Evolutionary conservation across 2,329 filamentous ascomycete genomes (phyloP), one percentile per base, ranked within the genome.

Genomic region (Venturia aucupariae): DNA sequence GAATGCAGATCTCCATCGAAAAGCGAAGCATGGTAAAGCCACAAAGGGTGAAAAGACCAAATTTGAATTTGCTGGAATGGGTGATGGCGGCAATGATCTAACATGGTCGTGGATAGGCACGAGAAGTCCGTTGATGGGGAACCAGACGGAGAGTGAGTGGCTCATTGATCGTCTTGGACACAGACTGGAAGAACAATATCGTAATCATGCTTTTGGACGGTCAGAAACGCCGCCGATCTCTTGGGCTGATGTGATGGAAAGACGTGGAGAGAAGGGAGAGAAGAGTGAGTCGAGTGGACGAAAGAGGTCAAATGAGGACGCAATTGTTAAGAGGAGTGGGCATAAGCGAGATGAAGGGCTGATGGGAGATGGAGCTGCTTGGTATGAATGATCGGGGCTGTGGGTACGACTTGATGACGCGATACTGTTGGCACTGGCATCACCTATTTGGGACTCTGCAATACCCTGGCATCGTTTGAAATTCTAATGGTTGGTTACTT

Each of bases 101-200:
- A 86, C 83, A 7, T 91, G 89, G 88, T 90, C 86, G 41, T 92
- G 89, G 89, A 81, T 92, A 1, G 88, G 86, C 0, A 80, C 84
- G 59, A 77, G 83, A 17, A 89, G 85, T 68, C 89, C 89, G 3
- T 77, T 92, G 15, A 87, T 90, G 84, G 84, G 86, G 3, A 81
- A 81, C 60, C 82, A 85, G 70, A 83, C 84, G 64, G 89, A 92
- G 75, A 82, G 84, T 17, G 84, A 90, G 71, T 92, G 89, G 89
- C 84, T 92, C 42, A 73, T 91, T 48, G 85, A 90, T 66, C 80
- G 83, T 66, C 73, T 92, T 62, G 82, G 82, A 66, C 78, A 79
- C 62, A 81, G 76, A 65, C 76, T 92, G 44, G 79, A 82, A 61
- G 73, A 76, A 15, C 80, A 84, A 72, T 71, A 84, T 54, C 75